Percentiles rank a stretch among this genome's conserved stretches.
phyloP scores from a whole-genome alignment of 208 protist species.

The Leishmania aethiopica region DNA sequence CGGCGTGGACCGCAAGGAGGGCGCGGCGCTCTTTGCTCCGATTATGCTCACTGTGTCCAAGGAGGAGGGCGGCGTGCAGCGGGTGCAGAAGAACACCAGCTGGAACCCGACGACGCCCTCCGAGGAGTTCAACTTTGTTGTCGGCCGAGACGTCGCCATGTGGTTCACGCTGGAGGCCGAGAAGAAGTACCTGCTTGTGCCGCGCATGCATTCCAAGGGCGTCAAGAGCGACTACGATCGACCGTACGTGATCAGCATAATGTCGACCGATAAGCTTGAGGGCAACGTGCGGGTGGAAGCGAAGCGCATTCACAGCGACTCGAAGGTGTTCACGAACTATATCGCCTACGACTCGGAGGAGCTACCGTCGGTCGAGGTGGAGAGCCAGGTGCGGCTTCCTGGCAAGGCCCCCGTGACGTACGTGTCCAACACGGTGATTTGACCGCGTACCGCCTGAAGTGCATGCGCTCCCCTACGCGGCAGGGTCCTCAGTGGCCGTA shows the following conservation, averaged over 20 bases:
- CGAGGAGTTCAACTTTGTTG: constrained; percentile 56
- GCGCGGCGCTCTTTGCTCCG: constrained; percentile 39
- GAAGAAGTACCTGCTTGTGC: constrained; percentile 64
- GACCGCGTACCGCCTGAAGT: neutral
- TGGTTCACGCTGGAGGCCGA: constrained; percentile 56
- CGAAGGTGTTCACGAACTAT: constrained; percentile 53
- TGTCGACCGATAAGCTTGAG: constrained; percentile 27
- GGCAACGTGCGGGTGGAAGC: constrained; percentile 47
- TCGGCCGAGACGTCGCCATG: constrained; percentile 63
- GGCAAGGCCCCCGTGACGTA: constrained; percentile 11
- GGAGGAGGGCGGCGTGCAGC: constrained; percentile 24
- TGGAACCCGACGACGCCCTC: constrained; percentile 37
- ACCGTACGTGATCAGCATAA: constrained; percentile 58
- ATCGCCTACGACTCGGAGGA: constrained; percentile 27
- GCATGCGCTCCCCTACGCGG: neutral
- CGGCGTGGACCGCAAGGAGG: constrained; percentile 27
- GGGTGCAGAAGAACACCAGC: constrained; percentile 35
- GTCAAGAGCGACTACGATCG: constrained; percentile 39
- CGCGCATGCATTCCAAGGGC: constrained; percentile 60
- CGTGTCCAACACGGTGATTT: constrained; percentile 20
- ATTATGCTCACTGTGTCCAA: constrained; percentile 61
- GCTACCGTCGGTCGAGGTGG: constrained; percentile 26
- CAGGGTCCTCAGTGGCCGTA: neutral
- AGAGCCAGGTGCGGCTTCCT: constrained; percentile 45
- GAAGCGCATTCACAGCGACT: constrained; percentile 37